These are phyloP conservation scores for Xerocomellus chrysenteron DNA, from an alignment of 768 basidiomycete species.

Conservation along the genomic window DNA sequence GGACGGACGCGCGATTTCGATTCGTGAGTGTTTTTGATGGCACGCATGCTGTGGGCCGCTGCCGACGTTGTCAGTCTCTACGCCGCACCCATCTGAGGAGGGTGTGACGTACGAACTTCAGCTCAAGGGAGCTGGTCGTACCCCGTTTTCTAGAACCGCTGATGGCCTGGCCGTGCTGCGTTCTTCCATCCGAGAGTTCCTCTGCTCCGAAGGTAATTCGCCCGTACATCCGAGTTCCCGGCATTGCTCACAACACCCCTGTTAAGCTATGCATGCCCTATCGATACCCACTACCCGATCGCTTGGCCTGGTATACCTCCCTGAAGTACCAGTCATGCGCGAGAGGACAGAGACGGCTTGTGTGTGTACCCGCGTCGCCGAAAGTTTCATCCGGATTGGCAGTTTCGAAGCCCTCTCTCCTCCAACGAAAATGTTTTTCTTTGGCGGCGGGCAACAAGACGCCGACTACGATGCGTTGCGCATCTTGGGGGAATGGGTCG, in stretches of 20 bases:
- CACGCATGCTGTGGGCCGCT: background rate
- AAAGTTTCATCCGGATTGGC: conserved; percentile 90
- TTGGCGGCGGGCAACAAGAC: conserved; percentile 76
- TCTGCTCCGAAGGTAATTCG: conserved; percentile 79
- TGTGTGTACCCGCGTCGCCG: conserved; percentile 77
- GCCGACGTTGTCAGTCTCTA: conserved; percentile 55
- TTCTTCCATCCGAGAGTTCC: conserved; percentile 90
- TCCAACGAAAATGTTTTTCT: conserved; percentile 58
- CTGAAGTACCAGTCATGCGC: conserved; percentile 68
- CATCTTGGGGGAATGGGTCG: conserved; percentile 74
- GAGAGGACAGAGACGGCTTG: conserved; percentile 74
- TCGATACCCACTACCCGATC: conserved; percentile 87
- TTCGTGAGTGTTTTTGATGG: conserved; percentile 44
- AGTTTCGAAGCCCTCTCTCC: conserved; percentile 85
- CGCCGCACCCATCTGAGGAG: conserved; percentile 62
- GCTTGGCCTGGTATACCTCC: conserved; percentile 74
- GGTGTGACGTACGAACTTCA: conserved; percentile 77
- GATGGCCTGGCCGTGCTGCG: conserved; percentile 96
- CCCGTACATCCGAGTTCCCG: background rate
- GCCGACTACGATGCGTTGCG: conserved; percentile 74
- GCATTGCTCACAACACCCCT: conserved; percentile 38
- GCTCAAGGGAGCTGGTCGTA: conserved; percentile 92
- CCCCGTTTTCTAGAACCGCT: conserved; percentile 88
- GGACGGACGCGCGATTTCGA: conserved; percentile 92
- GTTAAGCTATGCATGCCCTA: conserved; percentile 70